These are phyloP conservation scores for Claviceps quebecensis DNA, from an alignment of 2,329 filamentous ascomycete species.

Conservation along the genomic window DNA sequence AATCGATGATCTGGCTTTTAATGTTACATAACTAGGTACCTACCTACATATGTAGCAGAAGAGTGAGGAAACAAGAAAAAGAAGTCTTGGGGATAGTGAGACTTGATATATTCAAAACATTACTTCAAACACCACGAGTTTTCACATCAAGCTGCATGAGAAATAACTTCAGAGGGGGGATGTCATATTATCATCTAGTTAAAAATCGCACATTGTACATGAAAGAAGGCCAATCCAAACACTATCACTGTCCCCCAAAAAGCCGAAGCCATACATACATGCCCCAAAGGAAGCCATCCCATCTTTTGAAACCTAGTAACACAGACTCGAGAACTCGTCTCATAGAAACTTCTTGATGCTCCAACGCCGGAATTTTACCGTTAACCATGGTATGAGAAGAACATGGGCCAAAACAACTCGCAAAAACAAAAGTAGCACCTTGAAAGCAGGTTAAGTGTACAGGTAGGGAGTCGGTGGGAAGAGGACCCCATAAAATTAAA, in stretches of 20 bases:
- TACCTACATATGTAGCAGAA: neutral
- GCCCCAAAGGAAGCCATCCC: constrained; percentile 21
- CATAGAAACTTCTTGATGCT: constrained; percentile 33
- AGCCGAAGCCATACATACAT: too few species aligned
- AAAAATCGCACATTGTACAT: constrained; percentile 19
- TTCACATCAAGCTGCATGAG: too few species aligned
- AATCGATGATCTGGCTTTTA: constrained; percentile 2
- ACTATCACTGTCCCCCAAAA: constrained; percentile 21
- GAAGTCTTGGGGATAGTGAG: too few species aligned
- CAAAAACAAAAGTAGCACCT: constrained; percentile 20
- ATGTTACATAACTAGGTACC: too few species aligned
- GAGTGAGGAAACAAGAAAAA: neutral
- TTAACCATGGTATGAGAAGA: constrained; percentile 31
- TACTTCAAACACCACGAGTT: too few species aligned
- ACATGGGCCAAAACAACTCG: constrained; percentile 27
- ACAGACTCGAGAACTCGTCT: constrained; percentile 25
- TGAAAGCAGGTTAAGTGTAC: constrained; percentile 36
- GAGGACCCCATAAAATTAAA: constrained; percentile 20
- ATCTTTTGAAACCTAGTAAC: constrained; percentile 30
- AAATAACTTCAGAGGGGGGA: constrained; percentile 34
- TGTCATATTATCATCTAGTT: constrained; percentile 39
- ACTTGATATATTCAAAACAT: too few species aligned
- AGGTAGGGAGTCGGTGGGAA: constrained; percentile 10
- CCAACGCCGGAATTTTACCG: constrained; percentile 32
- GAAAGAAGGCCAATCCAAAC: constrained; percentile 19